These are phyloP conservation scores for Schizophyllum amplum DNA, from an alignment of 1,284 basidiomycete genomes.

Conservation along the genomic window DNA sequence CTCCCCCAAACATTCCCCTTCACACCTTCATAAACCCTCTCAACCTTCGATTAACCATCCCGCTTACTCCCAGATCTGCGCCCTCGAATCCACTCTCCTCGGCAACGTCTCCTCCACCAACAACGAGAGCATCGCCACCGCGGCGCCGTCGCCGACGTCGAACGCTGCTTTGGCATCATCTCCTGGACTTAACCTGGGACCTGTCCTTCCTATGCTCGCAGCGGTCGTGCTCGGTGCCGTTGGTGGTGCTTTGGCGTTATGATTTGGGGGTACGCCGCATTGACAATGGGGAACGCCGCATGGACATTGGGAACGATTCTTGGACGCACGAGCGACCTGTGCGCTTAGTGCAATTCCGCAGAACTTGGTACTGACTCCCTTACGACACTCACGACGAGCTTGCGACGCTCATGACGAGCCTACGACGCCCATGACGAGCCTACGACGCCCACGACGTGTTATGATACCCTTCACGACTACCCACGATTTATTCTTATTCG, in stretches of 20 bases:
- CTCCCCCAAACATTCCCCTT: no score
- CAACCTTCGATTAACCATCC: not conserved
- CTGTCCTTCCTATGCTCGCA: not conserved
- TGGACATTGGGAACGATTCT: no score
- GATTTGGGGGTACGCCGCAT: not conserved
- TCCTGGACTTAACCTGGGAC: not conserved
- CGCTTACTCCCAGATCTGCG: slow-evolving; percentile 25
- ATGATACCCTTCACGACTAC: not conserved
- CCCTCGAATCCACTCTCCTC: slow-evolving; percentile 39
- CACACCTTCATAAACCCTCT: no score
- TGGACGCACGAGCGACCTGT: no score
- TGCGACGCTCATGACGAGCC: not conserved
- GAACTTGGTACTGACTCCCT: not conserved
- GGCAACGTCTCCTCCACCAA: slow-evolving; percentile 41
- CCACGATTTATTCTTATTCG: not conserved
- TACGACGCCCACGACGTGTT: no score
- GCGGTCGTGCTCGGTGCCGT: not conserved
- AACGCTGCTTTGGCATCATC: slow-evolving; percentile 5
- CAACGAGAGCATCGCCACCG: slow-evolving; percentile 31
- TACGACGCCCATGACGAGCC: not conserved
- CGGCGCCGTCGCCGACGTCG: slow-evolving; percentile 11
- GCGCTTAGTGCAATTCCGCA: not conserved
- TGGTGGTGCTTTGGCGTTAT: not conserved
- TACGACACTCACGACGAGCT: not conserved
- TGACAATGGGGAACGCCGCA: no score